Base-by-base conservation (phyloP, 441 rosid genomes). In the Eugenia klotzschiana region DNA sequence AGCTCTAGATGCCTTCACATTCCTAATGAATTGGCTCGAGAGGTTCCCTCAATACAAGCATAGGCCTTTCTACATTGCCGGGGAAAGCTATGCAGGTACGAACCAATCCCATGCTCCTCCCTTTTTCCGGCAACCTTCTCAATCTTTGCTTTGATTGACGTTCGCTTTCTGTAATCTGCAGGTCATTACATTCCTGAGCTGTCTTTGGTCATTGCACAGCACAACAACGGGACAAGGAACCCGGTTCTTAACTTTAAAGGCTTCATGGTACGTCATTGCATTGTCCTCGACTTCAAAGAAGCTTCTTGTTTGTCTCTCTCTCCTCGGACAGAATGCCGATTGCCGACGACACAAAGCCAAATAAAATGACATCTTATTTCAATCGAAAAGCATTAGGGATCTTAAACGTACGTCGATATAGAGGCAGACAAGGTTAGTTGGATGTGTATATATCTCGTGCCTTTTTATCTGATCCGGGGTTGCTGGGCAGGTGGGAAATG, bases 101-200 rank as follows among this genome's bases (percentile, higher is more conserved):
- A 49, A 43, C n/a, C 40, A 23, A 46, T 49, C 81, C 54, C 57
- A 26, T 18, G 55, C 43, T 8, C 74, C 14, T 37, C 73, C 73
- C 10, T 29, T 29, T 16, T 33, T 64, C n/a, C 7, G 0, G n/a
- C 33, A 33, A 64, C 43, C 14, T n/a, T 20, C 22, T 50, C 29
- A 20, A 29, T 1, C 23, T 50, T 73, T 41, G 23, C 41, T 58
- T 27, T 49, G 43, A 79, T 26, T 51, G 53, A 29, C 37, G 8
- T n/a, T 51, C 43, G 26, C 40, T 23, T 46, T 54, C 22, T 7
- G 54, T 5, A 37, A 41, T 49, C 29, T 86, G 81, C 87, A 94
- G 98, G 98, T 52, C 93, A 93, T 84, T 93, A 93, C 81, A 90
- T 93, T 86, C 94, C 93, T n/a, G 91, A 93, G 88, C 79, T 92